Evolutionary conservation across 106 monocot species (phyloP).

Genomic region (Gastrodia elata): DNA sequence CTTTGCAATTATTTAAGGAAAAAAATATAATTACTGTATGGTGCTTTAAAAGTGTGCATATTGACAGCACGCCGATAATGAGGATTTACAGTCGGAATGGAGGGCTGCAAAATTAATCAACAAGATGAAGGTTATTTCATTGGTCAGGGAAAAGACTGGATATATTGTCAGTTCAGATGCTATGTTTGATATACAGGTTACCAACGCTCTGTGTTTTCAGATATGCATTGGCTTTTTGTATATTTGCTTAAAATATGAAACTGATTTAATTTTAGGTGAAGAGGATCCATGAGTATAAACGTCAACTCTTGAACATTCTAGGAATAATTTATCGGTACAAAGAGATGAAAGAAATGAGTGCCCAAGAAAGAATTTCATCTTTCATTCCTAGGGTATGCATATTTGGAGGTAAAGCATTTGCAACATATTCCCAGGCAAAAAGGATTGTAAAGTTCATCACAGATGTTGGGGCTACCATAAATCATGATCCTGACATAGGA

Average conservation of each 20-base stretch:
- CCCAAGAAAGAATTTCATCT: constrained; percentile 47
- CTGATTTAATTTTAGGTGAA: constrained; percentile 50
- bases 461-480: constrained; percentile 90
- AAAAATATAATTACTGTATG: not conserved
- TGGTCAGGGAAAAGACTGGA: constrained; percentile 85
- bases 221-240: not conserved
- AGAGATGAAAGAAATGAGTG: constrained; percentile 94
- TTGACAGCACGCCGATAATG: constrained; percentile 76
- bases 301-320: constrained; percentile 81
- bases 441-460: constrained; percentile 99
- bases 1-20: not conserved
- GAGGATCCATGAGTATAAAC: constrained; percentile 94
- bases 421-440: constrained; percentile 93
- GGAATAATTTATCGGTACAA: constrained; percentile 96
- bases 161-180: constrained; percentile 88
- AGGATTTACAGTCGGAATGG: constrained; percentile 86
- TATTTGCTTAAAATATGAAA: not conserved
- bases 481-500: constrained; percentile 88
- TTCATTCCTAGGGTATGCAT: constrained; percentile 91
- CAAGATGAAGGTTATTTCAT: constrained; percentile 76
- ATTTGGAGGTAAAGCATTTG: constrained; percentile 99
- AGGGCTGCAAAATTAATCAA: constrained; percentile 68
- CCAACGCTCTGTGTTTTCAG: not conserved
- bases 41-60: not conserved
- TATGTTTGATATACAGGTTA: constrained; percentile 97